Conservation (phyloP, 495 filamentous ascomycete genomes). For the Aspergillus diversus region DNA sequence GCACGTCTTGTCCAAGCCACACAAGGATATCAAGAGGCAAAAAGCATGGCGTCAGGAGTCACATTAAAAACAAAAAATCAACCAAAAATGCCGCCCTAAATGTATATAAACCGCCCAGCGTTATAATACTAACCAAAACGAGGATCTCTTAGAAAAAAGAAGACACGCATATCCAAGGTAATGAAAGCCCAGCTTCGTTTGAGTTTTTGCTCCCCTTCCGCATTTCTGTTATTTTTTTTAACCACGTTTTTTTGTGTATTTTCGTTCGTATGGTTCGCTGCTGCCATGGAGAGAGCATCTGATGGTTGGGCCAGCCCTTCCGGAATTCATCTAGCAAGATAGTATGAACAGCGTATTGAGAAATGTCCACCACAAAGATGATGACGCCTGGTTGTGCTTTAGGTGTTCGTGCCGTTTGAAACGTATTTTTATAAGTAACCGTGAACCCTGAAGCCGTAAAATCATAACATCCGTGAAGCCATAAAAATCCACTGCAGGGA, state of each 20-base stretch:
- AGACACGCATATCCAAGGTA: constrained; percentile 1
- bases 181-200: constrained; percentile 30
- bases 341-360: background rate
- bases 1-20: constrained; percentile 9
- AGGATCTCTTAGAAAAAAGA: background rate
- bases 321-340: constrained; percentile 3
- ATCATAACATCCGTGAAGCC: constrained; percentile 46
- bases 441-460: constrained; percentile 34
- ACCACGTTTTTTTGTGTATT: background rate
- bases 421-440: constrained; percentile 27
- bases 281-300: constrained; percentile 8
- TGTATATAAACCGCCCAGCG: constrained; percentile 29
- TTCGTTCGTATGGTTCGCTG: background rate
- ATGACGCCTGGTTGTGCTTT: constrained; percentile 11
- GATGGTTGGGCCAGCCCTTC: constrained; percentile 22
- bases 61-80: constrained; percentile 14
- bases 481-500: constrained; percentile 15
- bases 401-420: constrained; percentile 22
- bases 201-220: background rate
- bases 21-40: constrained; percentile 15
- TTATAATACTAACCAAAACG: constrained; percentile 15
- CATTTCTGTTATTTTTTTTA: background rate
- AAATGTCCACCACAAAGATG: constrained; percentile 3
- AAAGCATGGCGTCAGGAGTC: background rate
- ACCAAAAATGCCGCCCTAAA: constrained; percentile 20